Evolutionary conservation across 83 land plant species (phyloP).

Genomic region (Diphasiastrum complanatum): DNA sequence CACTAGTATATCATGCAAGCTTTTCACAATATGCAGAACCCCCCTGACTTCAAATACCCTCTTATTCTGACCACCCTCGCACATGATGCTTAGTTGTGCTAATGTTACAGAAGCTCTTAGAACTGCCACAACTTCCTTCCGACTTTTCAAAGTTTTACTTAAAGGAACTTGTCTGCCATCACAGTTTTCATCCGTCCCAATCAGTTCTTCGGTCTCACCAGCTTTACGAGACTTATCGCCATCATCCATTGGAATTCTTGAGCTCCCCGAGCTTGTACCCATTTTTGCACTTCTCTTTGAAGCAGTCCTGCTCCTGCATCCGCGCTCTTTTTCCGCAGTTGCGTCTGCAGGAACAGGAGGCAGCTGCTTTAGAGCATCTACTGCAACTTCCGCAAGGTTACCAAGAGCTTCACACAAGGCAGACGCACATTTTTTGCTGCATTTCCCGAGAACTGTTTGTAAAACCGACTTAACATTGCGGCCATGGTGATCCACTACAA

Average conservation of each 20-base stretch:
- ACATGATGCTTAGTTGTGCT: constrained; percentile 28
- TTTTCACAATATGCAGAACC: constrained; percentile 36
- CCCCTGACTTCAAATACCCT: constrained; percentile 29
- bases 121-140: neutral
- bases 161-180: neutral
- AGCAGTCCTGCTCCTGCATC: constrained; percentile 20
- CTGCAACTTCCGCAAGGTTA: constrained; percentile 28
- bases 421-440: neutral
- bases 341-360: constrained; percentile 17
- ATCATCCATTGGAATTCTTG: no score
- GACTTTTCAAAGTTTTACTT: neutral
- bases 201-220: no score
- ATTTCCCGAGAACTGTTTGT: neutral
- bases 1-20: constrained; percentile 56
- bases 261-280: no score
- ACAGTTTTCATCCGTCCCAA: no score
- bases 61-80: constrained; percentile 34
- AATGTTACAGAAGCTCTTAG: constrained; percentile 21
- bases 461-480: neutral
- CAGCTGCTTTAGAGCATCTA: constrained; percentile 23
- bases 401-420: constrained; percentile 24
- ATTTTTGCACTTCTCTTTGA: no score
- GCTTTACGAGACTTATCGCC: no score
- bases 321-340: neutral
- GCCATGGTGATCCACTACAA: neutral